Evolutionary conservation across 345 rosid species (phyloP), one percentile per base, ranked within the genome.

Genomic region (Microthlaspi erraticum): DNA sequence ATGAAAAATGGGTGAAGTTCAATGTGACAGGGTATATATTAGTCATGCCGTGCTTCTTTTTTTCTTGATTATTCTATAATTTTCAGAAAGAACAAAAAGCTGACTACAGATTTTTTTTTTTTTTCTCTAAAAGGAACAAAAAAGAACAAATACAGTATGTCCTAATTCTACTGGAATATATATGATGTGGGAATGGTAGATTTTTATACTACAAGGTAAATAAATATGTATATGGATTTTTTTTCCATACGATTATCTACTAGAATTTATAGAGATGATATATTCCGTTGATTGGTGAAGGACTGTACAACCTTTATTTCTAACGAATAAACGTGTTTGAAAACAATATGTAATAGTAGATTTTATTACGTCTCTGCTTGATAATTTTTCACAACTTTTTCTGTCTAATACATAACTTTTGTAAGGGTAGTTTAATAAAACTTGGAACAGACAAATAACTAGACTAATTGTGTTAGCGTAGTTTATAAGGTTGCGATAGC

Each of bases 1-100:
- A 46, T 56, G 57, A 36, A 32, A 44, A 73, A 17, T 55, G 64
- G 65, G 32, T 56, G 42, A 56, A 55, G 13, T 20, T 46, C 31
- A 54, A 34, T 54, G 48, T 11, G 7, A 34, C 8, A 11, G 10
- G 23, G 26, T n/a, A n/a, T 42, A 31, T 29, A 17, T 18, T 19
- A 46, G 7, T 8, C 14, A 51, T 31, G 2, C 2, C 8, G 34
- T 50, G 42, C 20, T 18, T 48, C 23, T n/a, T 2, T 38, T 50
- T 38, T 51, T 60, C 33, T 23, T 41, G 10, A 45, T 31, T 18
- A 14, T 63, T 23, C 14, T n/a, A n/a, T n/a, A n/a, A n/a, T 42
- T 72, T 53, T 14, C 9, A n/a, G 52, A 11, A 1, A 41, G 2
- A 9, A 10, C n/a, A 18, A 58, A 19, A 9, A 2, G 3, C 31